Base-by-base conservation (phyloP, 106 monocot species). In the Dendrobium nobile region DNA sequence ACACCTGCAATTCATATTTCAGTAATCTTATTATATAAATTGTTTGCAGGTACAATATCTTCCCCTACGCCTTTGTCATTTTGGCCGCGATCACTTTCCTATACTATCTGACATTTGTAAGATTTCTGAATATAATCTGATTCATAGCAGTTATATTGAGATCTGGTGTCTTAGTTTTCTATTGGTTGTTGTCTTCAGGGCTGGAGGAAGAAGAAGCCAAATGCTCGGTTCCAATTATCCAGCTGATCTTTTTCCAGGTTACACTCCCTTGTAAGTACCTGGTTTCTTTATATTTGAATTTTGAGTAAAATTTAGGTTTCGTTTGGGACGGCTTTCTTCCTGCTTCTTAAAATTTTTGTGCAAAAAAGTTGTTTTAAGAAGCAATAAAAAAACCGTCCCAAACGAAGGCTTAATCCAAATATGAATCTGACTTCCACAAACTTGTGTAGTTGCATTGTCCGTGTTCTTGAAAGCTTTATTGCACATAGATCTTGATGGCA, bases 151-250 rank as follows among this genome's bases (percentile, higher is more conserved):
- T 54, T 45, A 19, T 47, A 20, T 2, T 75, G 16, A 5, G 45
- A 26, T 10, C 26, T 9, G 4, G 27, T 27, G 10, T 15, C 26
- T 47, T 76, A 41, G 27, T 15, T 76, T 47, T 76, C 7, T 9
- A 15, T 48, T 76, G 16, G n/a, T 54, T 40, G 20, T 58, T 37
- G 0, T 67, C 67, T 87, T 28, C 80, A 99, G 99, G 99, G 99
- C 82, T 95, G 99, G 95, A 90, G 80, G 83, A 95, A 88, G 91
- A 91, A 78, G 81, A 95, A 89, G 86, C 91, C 88, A 64, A 83
- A 87, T 11, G 93, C 77, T 22, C 87, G 90, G 78, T 91, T 99
- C 77, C 91, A 90, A 67, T 87, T 99, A 55, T 92, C 98, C 43
- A 85, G 75, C 77, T 92, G 84, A 87, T 72, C 33, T 2, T 42